Percentiles rank a stretch among this genome's conserved stretches.
These are phyloP conservation scores for Yarrowia divulgata DNA, from an alignment of 805 yeast genomes.

Conservation along the genomic window DNA sequence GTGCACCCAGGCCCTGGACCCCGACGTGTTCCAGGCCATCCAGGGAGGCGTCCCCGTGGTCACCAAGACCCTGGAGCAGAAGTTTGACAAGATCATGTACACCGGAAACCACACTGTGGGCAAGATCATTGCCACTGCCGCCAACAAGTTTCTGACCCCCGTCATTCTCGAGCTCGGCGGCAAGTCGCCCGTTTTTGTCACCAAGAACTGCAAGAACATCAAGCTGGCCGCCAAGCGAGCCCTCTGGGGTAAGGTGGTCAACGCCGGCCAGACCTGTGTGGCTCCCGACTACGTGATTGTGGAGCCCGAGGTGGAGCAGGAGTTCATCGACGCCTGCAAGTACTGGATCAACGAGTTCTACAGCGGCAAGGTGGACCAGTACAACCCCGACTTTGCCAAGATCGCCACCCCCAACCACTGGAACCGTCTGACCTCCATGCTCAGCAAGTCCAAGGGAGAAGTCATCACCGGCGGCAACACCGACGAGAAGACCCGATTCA, in stretches of 20 bases:
- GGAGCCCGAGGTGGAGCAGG: slow-evolving; percentile 63
- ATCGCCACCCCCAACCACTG: slow-evolving; percentile 64
- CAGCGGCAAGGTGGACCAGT: slow-evolving; percentile 43
- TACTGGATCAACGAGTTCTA: slow-evolving; percentile 56
- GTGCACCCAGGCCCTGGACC: slow-evolving; percentile 61
- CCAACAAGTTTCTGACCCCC: slow-evolving; percentile 87
- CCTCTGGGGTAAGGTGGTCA: slow-evolving; percentile 77
- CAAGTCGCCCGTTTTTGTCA: slow-evolving; percentile 81
- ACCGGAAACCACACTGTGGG: slow-evolving; percentile 87
- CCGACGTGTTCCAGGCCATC: slow-evolving; percentile 65
- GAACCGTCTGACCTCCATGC: slow-evolving; percentile 55
- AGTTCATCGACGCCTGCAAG: slow-evolving; percentile 57
- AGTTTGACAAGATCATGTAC: slow-evolving; percentile 82
- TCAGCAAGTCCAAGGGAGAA: slow-evolving; percentile 48
- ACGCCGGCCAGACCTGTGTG: slow-evolving; percentile 91
- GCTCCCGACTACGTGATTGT: slow-evolving; percentile 84
- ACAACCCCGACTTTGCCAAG: slow-evolving; percentile 61
- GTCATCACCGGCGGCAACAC: slow-evolving; percentile 49
- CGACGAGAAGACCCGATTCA: slow-evolving; percentile 54
- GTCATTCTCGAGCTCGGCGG: slow-evolving; percentile 87
- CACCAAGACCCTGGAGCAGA: slow-evolving; percentile 63
- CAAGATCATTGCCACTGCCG: slow-evolving; percentile 74
- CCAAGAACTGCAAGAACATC: slow-evolving; percentile 55
- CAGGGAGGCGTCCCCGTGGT: slow-evolving; percentile 77
- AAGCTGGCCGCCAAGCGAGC: slow-evolving; percentile 63